Conservation (phyloP, 257 asterid genomes). For the Ocimum tenuiflorum region DNA sequence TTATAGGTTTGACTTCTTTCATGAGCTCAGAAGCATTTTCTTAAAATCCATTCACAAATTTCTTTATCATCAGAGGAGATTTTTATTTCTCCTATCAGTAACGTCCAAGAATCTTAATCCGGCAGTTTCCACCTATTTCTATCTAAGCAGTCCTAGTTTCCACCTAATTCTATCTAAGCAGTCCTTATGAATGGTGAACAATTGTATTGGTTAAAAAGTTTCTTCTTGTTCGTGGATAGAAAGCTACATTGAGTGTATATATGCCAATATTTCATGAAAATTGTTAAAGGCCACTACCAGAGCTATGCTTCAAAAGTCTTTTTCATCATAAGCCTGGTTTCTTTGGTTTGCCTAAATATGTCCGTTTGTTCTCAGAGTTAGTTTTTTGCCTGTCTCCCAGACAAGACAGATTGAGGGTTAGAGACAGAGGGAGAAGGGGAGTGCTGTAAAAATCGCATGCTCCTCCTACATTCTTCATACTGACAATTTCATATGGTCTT, state of each 20-base stretch:
- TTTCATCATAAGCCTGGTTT: neutral
- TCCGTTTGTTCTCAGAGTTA: no score
- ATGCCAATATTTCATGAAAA: neutral
- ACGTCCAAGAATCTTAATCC: neutral
- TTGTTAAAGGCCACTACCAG: neutral
- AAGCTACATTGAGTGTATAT: neutral
- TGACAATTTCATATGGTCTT: no score
- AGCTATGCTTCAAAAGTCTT: neutral
- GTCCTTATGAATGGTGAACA: neutral
- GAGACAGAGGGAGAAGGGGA: neutral
- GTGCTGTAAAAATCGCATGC: constrained; percentile 4
- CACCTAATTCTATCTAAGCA: no score
- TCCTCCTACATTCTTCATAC: no score
- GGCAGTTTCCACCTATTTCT: neutral
- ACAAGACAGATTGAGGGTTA: constrained; percentile 4
- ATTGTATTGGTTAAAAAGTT: neutral
- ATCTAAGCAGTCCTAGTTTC: no score
- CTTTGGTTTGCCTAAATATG: neutral
- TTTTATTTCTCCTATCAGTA: neutral
- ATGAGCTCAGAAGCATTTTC: neutral
- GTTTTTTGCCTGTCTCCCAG: no score
- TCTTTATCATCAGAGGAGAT: neutral
- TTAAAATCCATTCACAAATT: neutral
- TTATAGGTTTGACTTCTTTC: neutral
- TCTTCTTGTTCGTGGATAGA: neutral